Evolutionary conservation across 2,329 filamentous ascomycete genomes (phyloP).

Genomic region (Rhynchosporium graminicola): DNA sequence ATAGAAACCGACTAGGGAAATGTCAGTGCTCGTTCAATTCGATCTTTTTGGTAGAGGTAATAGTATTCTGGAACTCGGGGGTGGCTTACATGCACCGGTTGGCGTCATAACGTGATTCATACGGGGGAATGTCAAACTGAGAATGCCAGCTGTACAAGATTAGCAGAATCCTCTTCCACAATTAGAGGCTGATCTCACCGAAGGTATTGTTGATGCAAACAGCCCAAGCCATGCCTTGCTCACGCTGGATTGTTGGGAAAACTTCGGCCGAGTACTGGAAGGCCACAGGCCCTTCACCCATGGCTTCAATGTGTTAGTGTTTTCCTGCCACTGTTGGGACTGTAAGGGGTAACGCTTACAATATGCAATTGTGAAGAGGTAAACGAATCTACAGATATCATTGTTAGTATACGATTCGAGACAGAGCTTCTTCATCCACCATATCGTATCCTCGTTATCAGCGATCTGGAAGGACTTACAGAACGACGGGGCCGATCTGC

Average conservation of each 20-base stretch:
- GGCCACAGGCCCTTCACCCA: slow-evolving; percentile 61
- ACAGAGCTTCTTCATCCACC: slow-evolving; percentile 44
- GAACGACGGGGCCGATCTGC: slow-evolving; percentile 53
- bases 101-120: slow-evolving; percentile 28
- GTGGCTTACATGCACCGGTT: slow-evolving; percentile 55
- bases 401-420: background rate
- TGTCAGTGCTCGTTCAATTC: no score
- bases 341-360: slow-evolving; percentile 35
- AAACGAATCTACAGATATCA: slow-evolving; percentile 59
- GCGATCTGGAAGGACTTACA: slow-evolving; percentile 64
- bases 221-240: slow-evolving; percentile 62
- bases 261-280: slow-evolving; percentile 63
- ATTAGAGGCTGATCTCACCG: slow-evolving; percentile 56
- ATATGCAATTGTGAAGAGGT: slow-evolving; percentile 65
- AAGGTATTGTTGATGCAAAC: slow-evolving; percentile 62
- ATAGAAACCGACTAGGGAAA: slow-evolving; percentile 54
- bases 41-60: background rate
- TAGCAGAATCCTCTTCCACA: slow-evolving; percentile 64
- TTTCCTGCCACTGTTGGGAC: background rate
- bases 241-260: slow-evolving; percentile 62
- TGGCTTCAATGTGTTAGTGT: slow-evolving; percentile 37
- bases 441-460: slow-evolving; percentile 35
- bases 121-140: slow-evolving; percentile 52
- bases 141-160: slow-evolving; percentile 59
- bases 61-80: background rate